These are phyloP conservation scores for Fraxinus pennsylvanica DNA, from an alignment of 257 asterid genomes.

Conservation along the genomic window DNA sequence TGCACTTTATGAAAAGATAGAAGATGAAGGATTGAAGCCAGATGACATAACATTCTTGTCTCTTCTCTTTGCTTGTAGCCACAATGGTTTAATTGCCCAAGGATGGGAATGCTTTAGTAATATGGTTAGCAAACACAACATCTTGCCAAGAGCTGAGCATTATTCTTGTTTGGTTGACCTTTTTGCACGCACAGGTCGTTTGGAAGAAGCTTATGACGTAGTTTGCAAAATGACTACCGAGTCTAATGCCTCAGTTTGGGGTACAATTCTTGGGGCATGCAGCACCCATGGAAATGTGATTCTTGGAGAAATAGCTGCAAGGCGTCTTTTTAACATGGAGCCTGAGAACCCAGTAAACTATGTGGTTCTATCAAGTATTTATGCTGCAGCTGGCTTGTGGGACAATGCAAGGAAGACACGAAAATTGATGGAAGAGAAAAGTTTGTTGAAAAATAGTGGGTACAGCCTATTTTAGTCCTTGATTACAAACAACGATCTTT, in stretches of 20 bases:
- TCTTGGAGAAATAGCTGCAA: slow-evolving; percentile 42
- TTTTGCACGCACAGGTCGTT: slow-evolving; percentile 41
- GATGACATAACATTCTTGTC: slow-evolving; percentile 52
- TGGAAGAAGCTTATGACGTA: slow-evolving; percentile 52
- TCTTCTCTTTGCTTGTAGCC: slow-evolving; percentile 60
- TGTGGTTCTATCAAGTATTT: slow-evolving; percentile 48
- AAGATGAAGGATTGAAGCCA: slow-evolving; percentile 47
- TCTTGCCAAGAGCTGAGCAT: slow-evolving; percentile 49
- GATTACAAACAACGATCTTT: slow-evolving; percentile 5
- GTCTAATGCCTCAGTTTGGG: slow-evolving; percentile 37
- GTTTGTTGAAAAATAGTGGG: slow-evolving; percentile 34
- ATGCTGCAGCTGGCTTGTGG: slow-evolving; percentile 54
- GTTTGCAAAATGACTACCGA: slow-evolving; percentile 20
- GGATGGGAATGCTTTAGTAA: slow-evolving; percentile 47
- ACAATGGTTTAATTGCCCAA: slow-evolving; percentile 44
- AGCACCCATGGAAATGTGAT: slow-evolving; percentile 32
- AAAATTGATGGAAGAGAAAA: slow-evolving; percentile 31
- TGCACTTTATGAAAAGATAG: slow-evolving; percentile 43
- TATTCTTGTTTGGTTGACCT: slow-evolving; percentile 55
- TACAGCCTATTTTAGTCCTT: slow-evolving; percentile 31
- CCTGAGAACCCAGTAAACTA: slow-evolving; percentile 36
- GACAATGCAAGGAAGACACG: slow-evolving; percentile 32
- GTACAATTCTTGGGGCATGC: slow-evolving; percentile 54
- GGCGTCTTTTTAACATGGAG: slow-evolving; percentile 28
- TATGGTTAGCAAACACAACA: slow-evolving; percentile 39